These are phyloP conservation scores for Phytopythium litorale DNA, from an alignment of 352 stramenopile genomes.

Conservation along the genomic window DNA sequence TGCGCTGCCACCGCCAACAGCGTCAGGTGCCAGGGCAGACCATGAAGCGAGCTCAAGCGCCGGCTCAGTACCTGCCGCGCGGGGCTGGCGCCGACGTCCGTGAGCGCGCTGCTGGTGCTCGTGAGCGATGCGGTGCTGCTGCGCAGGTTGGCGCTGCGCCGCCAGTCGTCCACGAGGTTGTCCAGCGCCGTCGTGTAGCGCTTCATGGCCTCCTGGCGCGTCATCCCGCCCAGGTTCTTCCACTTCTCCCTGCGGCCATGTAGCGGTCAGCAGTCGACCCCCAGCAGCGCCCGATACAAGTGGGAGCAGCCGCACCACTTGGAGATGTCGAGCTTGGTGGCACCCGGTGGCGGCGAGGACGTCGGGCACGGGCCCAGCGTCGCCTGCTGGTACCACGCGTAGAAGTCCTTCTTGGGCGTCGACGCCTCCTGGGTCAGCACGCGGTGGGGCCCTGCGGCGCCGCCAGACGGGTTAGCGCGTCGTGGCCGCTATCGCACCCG, in stretches of 20 bases:
- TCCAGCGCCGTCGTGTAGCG: conserved; percentile 71
- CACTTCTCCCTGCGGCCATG: conserved; percentile 58
- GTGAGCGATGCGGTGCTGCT: conserved; percentile 11
- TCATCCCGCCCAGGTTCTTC: conserved; percentile 60
- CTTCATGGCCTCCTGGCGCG: conserved; percentile 74
- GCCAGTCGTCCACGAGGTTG: conserved; percentile 81
- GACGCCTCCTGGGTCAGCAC: conserved; percentile 74
- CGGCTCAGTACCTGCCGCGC: background rate
- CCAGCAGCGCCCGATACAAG: no score
- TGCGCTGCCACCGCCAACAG: background rate
- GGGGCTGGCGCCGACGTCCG: conserved; percentile 1
- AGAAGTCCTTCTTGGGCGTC: conserved; percentile 73
- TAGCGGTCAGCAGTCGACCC: background rate
- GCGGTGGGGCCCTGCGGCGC: conserved; percentile 40
- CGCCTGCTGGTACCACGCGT: conserved; percentile 75
- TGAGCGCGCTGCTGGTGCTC: conserved; percentile 10
- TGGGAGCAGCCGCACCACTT: conserved; percentile 31
- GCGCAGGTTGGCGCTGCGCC: conserved; percentile 47
- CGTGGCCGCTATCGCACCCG: no score
- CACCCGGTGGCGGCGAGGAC: conserved; percentile 21
- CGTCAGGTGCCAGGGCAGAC: background rate
- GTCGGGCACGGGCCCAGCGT: conserved; percentile 52
- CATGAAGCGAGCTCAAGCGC: background rate
- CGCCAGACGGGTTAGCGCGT: background rate
- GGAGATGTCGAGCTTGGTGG: conserved; percentile 50